Percentiles rank a stretch among this genome's conserved stretches.
Evolutionary conservation across 306 rosid genomes (phyloP).

Genomic region (Vigna hirtella): DNA sequence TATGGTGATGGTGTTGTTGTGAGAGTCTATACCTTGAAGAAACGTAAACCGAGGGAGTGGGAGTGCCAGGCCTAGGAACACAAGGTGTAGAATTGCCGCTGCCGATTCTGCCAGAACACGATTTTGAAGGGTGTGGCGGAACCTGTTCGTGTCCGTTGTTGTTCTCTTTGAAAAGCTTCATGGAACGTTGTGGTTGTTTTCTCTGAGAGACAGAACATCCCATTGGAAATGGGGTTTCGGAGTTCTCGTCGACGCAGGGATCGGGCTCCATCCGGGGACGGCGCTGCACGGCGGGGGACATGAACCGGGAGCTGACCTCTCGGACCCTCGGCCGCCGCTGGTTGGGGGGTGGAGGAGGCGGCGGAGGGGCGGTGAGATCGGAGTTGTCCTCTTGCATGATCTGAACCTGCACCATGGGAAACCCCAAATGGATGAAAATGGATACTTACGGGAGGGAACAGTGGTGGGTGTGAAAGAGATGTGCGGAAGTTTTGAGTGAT

Average conservation of each 20-base stretch:
- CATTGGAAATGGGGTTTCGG: constrained; percentile 57
- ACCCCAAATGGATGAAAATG: constrained; percentile 34
- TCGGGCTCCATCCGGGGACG: constrained; percentile 62
- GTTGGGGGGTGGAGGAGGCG: constrained; percentile 53
- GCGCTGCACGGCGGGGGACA: constrained; percentile 64
- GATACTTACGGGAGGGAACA: neutral
- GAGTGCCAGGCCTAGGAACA: constrained; percentile 69
- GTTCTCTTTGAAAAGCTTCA: constrained; percentile 48
- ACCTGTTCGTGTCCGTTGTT: constrained; percentile 51
- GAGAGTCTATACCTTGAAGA: constrained; percentile 64
- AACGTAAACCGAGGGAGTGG: constrained; percentile 59
- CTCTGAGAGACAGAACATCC: constrained; percentile 47
- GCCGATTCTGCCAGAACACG: constrained; percentile 53
- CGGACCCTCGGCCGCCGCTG: constrained; percentile 81
- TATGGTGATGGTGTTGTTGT: constrained; percentile 43
- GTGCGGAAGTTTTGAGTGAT: constrained; percentile 18
- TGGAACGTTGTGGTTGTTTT: constrained; percentile 43
- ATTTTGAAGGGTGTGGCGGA: constrained; percentile 49
- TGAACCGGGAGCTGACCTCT: constrained; percentile 90
- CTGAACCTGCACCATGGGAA: constrained; percentile 22
- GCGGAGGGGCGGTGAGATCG: constrained; percentile 46
- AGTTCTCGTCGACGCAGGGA: constrained; percentile 47
- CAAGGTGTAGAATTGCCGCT: constrained; percentile 45
- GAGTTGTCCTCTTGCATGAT: constrained; percentile 39
- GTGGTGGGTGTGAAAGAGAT: neutral